Base-by-base conservation (phyloP, 805 yeast species). In the Torulaspora quercuum region DNA sequence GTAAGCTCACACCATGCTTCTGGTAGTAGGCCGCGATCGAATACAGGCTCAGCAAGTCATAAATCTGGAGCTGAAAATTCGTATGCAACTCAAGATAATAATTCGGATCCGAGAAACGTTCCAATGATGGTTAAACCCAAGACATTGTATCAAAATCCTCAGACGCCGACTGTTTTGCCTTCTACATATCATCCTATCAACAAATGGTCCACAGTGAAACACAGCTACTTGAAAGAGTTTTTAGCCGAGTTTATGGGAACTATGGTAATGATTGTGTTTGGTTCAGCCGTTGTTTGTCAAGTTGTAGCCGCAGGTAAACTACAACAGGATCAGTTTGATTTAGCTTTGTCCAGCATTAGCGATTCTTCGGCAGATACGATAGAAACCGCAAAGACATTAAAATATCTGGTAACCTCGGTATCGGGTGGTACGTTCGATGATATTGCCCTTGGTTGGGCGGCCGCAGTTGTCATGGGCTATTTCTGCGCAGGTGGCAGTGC, bases 191-290 rank as follows among this genome's bases (percentile, higher is more conserved):
- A 61, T 35, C 66, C 66, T 8, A 60, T 60, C 33, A 53, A 58
- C 33, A 48, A 39, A 32, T 63, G 68, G 67, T 57, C 65, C 2
- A 46, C 56, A 14, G 31, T 63, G 6, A 63, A 66, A 36, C 61
- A 63, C 39, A 34, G 42, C 2, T 52, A 57, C 30, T 48, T 62
- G 34, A 67, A 75, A 45, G 77, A 72, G 44, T 68, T 68, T 32
- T 44, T 72, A 23, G 77, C 78, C 13, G 80, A 74, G 53, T 72
- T 72, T 48, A 49, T 73, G 33, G 80, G 78, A 13, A 68, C 75
- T 4, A 48, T 71, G 55, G 53, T 72, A 4, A 48, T 75, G 49
- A 61, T 72, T 12, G 42, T 66, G 38, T 61, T 68, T 28, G 80
- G 80, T 45, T 68, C 64, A 42, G 75, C 76, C 28, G 70, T 68